Evolutionary conservation across 768 basidiomycete genomes (phyloP).

Genomic region (Termitomyces heimii): DNA sequence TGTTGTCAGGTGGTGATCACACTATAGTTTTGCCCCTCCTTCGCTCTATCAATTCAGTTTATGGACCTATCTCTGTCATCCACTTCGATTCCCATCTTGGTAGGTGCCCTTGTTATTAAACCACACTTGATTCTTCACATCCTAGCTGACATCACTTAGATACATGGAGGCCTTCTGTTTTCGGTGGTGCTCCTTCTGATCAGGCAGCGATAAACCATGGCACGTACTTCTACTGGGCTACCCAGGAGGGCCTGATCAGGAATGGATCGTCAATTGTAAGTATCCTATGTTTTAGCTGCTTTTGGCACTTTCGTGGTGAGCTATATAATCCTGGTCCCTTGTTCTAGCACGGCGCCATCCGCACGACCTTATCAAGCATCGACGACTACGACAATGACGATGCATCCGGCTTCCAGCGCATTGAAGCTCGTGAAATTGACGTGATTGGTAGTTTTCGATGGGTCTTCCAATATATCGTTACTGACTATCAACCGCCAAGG

Average conservation of each 20-base stretch:
- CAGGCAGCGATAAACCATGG: conserved; percentile 82
- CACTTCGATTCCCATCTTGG: conserved; percentile 82
- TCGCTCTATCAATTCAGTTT: conserved; percentile 69
- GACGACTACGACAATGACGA: conserved; percentile 78
- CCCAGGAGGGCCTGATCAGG: conserved; percentile 72
- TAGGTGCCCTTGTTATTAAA: not conserved
- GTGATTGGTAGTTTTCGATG: conserved; percentile 46
- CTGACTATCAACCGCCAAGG: conserved; percentile 28
- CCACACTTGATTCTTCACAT: not conserved
- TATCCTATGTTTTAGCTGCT: conserved; percentile 29
- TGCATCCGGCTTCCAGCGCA: conserved; percentile 71
- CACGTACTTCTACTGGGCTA: conserved; percentile 89
- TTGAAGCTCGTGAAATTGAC: conserved; percentile 83
- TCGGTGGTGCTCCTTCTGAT: conserved; percentile 66
- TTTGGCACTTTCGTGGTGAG: conserved; percentile 18
- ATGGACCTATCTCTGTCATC: conserved; percentile 76
- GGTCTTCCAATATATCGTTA: not conserved
- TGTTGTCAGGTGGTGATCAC: conserved; percentile 68
- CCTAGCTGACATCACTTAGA: conserved; percentile 26
- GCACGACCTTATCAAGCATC: conserved; percentile 75
- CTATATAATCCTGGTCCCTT: conserved; percentile 73
- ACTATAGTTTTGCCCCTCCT: conserved; percentile 63
- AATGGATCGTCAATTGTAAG: conserved; percentile 83
- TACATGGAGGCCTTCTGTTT: conserved; percentile 72
- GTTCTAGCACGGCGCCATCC: conserved; percentile 77